phyloP scores from a whole-genome alignment of 1,284 basidiomycete genomes.

The Apiotrichum laibachii region DNA sequence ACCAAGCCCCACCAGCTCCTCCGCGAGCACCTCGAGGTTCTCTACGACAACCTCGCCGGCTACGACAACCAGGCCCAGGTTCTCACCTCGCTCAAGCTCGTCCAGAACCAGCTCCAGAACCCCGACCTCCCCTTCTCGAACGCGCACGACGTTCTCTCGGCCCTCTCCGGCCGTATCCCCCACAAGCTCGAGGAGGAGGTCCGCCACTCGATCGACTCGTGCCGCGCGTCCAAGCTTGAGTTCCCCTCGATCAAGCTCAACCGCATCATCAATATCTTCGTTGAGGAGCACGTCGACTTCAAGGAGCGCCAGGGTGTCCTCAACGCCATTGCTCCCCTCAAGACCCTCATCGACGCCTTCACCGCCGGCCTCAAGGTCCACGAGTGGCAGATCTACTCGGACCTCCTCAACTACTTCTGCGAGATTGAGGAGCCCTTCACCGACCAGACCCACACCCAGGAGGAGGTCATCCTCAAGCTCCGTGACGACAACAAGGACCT shows the following conservation, averaged over 20 bases:
- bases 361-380: conserved; percentile 80
- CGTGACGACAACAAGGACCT: conserved; percentile 92
- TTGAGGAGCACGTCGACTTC: conserved; percentile 74
- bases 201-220: conserved; percentile 71
- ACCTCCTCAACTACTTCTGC: conserved; percentile 49
- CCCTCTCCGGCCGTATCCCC: conserved; percentile 91
- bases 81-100: conserved; percentile 42
- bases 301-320: conserved; percentile 77
- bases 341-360: conserved; percentile 78
- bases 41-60: conserved; percentile 90
- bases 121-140: conserved; percentile 88
- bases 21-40: conserved; percentile 68
- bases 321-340: conserved; percentile 67
- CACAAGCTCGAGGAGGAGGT: conserved; percentile 84
- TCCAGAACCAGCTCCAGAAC: conserved; percentile 57
- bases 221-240: conserved; percentile 70
- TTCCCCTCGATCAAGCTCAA: conserved; percentile 68
- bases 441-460: conserved; percentile 68
- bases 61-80: conserved; percentile 76
- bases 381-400: conserved; percentile 60
- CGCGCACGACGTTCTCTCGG: conserved; percentile 76
- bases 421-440: conserved; percentile 89
- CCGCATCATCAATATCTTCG: conserved; percentile 68
- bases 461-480: conserved; percentile 84
- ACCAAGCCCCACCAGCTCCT: conserved; percentile 90